A percentile compares a stretch with the other conserved stretches of the same genome.
These are phyloP conservation scores for Alternaria alternata DNA, from an alignment of 2,329 filamentous ascomycete species.

Conservation along the genomic window DNA sequence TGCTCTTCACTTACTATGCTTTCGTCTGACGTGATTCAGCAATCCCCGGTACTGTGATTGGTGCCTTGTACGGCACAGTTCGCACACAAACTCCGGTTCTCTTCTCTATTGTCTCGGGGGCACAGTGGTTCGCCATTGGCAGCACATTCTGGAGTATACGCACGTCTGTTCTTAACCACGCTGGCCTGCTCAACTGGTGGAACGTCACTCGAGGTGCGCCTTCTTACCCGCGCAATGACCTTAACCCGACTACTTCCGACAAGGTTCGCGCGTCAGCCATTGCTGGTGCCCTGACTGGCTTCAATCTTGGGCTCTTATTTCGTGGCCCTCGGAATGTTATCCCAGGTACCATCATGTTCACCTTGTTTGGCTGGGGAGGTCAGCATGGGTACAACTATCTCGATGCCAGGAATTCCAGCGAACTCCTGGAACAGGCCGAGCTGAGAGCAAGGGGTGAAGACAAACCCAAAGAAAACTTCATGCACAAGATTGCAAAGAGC, in stretches of 20 bases:
- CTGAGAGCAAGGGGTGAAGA: constrained; percentile 28
- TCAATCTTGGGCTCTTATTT: constrained; percentile 62
- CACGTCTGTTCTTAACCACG: constrained; percentile 48
- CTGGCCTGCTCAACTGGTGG: constrained; percentile 44
- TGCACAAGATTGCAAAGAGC: constrained; percentile 64
- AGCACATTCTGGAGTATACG: constrained; percentile 76
- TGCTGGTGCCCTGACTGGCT: constrained; percentile 73
- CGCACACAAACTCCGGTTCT: constrained; percentile 71
- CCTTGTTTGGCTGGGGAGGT: constrained; percentile 64
- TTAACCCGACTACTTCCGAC: constrained; percentile 65
- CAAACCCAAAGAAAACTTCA: constrained; percentile 52
- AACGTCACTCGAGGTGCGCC: constrained; percentile 38
- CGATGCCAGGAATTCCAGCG: constrained; percentile 56
- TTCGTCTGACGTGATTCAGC: constrained; percentile 51
- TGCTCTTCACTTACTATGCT: not conserved
- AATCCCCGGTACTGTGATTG: constrained; percentile 69
- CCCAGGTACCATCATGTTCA: constrained; percentile 67
- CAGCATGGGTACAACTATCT: constrained; percentile 64
- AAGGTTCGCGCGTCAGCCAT: constrained; percentile 72
- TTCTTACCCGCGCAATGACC: constrained; percentile 34
- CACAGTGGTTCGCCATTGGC: constrained; percentile 84
- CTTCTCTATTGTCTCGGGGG: constrained; percentile 75
- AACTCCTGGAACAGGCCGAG: constrained; percentile 46
- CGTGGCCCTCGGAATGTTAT: constrained; percentile 54
- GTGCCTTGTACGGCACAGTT: constrained; percentile 59